Conservation (phyloP, 2,329 filamentous ascomycete genomes). For the Arthrobotrys musiformis region DNA sequence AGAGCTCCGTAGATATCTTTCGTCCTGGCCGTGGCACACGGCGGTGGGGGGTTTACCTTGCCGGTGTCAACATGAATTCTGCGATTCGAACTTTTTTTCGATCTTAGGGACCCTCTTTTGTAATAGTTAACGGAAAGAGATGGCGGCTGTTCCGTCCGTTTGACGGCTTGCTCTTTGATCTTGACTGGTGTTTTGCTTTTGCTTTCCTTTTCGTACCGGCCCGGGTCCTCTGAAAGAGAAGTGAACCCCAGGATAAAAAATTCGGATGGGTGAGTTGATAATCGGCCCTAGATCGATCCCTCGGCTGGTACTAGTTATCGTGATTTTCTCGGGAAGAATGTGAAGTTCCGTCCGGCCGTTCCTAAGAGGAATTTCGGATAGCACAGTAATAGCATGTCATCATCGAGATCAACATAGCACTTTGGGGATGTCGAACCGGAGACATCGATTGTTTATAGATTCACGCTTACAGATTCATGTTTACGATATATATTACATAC, state of each 20-base stretch:
- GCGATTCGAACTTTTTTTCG: background rate
- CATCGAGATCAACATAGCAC: too few species aligned
- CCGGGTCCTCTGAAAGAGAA: background rate
- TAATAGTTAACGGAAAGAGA: background rate
- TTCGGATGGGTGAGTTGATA: constrained; percentile 18
- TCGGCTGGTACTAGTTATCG: constrained; percentile 1
- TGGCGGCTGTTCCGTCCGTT: constrained; percentile 6
- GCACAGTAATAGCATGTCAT: too few species aligned
- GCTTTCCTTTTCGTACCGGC: constrained; percentile 1
- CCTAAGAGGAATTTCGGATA: background rate
- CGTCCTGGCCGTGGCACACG: too few species aligned
- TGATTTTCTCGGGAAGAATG: background rate
- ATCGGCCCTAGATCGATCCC: constrained; percentile 13
- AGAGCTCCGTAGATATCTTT: constrained; percentile 11
- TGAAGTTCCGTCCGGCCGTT: constrained; percentile 11
- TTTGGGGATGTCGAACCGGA: too few species aligned
- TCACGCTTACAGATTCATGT: too few species aligned
- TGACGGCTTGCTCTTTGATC: background rate
- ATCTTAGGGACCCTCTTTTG: constrained; percentile 3
- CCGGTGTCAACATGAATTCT: background rate
- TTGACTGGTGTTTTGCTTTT: background rate
- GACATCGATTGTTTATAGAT: too few species aligned
- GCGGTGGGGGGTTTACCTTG: too few species aligned
- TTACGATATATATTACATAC: too few species aligned
- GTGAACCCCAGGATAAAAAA: background rate